Conservation (phyloP, 441 rosid genomes). For the Populus hybrid region DNA sequence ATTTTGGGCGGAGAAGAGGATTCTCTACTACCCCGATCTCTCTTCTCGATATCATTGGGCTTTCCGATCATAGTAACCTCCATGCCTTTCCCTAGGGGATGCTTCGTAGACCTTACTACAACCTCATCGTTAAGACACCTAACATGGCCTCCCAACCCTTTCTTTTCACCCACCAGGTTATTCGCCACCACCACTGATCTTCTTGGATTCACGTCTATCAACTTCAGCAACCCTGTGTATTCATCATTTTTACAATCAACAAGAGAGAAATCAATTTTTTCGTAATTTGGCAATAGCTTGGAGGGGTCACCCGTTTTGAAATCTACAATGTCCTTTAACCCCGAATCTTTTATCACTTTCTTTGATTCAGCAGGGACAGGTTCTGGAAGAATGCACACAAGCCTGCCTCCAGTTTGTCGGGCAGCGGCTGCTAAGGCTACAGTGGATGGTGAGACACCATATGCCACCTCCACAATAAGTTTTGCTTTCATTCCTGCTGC, state of each 20-base stretch:
- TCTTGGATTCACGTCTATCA: constrained; percentile 35
- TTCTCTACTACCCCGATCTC: constrained; percentile 4
- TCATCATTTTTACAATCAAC: constrained; percentile 40
- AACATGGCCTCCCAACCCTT: constrained; percentile 35
- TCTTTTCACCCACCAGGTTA: constrained; percentile 33
- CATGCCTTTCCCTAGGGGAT: constrained; percentile 45
- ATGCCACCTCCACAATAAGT: constrained; percentile 42
- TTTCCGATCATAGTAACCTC: constrained; percentile 39
- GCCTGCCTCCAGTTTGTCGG: constrained; percentile 37
- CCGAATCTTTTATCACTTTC: constrained; percentile 27
- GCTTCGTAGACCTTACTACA: constrained; percentile 40
- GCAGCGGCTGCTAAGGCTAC: constrained; percentile 49
- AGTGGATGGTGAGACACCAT: constrained; percentile 35
- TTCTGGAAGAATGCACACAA: constrained; percentile 41
- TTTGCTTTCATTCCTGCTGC: constrained; percentile 44
- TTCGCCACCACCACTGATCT: constrained; percentile 43
- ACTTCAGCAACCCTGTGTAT: constrained; percentile 22
- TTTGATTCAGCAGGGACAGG: constrained; percentile 28
- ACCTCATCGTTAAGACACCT: constrained; percentile 25
- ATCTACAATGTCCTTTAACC: constrained; percentile 40
- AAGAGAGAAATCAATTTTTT: constrained; percentile 41
- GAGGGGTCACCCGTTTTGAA: constrained; percentile 42
- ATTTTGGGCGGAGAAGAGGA: neutral
- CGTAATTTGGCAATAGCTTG: constrained; percentile 29
- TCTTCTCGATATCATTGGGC: constrained; percentile 10